Conservation (phyloP, 441 rosid genomes). For the Oxalis stricta region DNA sequence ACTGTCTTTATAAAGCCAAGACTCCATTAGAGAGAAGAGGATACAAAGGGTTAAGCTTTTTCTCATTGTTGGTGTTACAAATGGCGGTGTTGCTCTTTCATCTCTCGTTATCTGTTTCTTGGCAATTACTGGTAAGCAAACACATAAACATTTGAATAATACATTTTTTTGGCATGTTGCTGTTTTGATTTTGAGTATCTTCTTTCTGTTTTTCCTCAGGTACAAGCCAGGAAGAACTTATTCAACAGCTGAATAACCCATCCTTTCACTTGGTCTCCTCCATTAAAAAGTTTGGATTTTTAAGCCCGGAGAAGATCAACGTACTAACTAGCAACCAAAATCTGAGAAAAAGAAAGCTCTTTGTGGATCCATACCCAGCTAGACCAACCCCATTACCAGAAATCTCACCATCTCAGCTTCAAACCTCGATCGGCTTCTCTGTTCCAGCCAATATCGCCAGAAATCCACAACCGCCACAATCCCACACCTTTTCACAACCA, state of each 20-base stretch:
- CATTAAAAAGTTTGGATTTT: slow-evolving; percentile 32
- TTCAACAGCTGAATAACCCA: slow-evolving; percentile 23
- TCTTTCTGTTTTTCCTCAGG: slow-evolving; percentile 17
- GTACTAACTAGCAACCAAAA: slow-evolving; percentile 17
- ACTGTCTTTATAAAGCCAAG: not conserved
- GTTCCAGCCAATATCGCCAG: slow-evolving; percentile 30
- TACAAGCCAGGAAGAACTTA: slow-evolving; percentile 47
- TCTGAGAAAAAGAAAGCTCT: slow-evolving; percentile 29
- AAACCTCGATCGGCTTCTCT: slow-evolving; percentile 38
- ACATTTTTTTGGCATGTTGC: too few species aligned
- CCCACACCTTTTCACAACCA: slow-evolving; percentile 12
- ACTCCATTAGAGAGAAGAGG: not conserved
- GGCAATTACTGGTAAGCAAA: slow-evolving; percentile 37
- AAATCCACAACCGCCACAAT: slow-evolving; percentile 20
- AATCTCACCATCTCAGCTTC: slow-evolving; percentile 24
- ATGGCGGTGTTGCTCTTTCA: slow-evolving; percentile 25
- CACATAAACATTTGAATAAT: not conserved
- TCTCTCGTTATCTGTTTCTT: slow-evolving; percentile 28
- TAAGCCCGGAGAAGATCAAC: slow-evolving; percentile 24
- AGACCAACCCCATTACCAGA: slow-evolving; percentile 37
- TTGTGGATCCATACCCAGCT: slow-evolving; percentile 22
- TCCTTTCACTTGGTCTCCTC: slow-evolving; percentile 15
- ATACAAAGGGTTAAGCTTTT: not conserved
- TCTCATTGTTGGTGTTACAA: not conserved
- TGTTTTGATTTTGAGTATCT: not conserved